Percentiles rank a stretch among this genome's conserved stretches.
Conservation (phyloP, 257 asterid genomes). For the Ocimum tenuiflorum region DNA sequence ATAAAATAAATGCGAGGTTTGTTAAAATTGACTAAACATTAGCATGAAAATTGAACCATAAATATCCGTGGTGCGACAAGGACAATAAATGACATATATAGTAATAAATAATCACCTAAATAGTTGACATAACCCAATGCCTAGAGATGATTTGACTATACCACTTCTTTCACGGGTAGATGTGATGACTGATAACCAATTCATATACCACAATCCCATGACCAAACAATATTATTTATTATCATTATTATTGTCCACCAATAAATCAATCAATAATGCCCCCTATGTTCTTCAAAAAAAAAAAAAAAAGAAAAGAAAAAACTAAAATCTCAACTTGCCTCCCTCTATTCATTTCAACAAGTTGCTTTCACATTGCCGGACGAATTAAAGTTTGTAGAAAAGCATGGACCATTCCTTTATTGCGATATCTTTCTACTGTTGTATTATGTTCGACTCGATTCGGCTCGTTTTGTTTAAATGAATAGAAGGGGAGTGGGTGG, state of each 20-base stretch:
- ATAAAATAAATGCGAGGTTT: not conserved
- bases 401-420: conserved; percentile 26
- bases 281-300: no score
- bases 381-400: conserved; percentile 21
- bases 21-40: conserved; percentile 6
- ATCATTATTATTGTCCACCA: not conserved
- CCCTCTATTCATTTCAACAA: conserved; percentile 9
- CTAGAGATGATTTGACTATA: conserved; percentile 23
- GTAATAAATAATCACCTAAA: conserved; percentile 15
- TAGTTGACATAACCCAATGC: conserved; percentile 20
- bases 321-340: conserved; percentile 23
- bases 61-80: conserved; percentile 10
- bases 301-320: no score
- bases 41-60: not conserved
- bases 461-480: not conserved
- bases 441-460: not conserved
- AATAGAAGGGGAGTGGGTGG: not conserved
- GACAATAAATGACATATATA: conserved; percentile 14
- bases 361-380: conserved; percentile 51
- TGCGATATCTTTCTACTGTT: conserved; percentile 14
- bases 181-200: conserved; percentile 18
- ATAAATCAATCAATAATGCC: conserved; percentile 17
- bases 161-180: conserved; percentile 22
- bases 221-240: not conserved
- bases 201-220: not conserved